A percentile compares a stretch with the other conserved stretches of the same genome.
Conservation (phyloP, 2,329 filamentous ascomycete species). For the Knufia petricola region DNA sequence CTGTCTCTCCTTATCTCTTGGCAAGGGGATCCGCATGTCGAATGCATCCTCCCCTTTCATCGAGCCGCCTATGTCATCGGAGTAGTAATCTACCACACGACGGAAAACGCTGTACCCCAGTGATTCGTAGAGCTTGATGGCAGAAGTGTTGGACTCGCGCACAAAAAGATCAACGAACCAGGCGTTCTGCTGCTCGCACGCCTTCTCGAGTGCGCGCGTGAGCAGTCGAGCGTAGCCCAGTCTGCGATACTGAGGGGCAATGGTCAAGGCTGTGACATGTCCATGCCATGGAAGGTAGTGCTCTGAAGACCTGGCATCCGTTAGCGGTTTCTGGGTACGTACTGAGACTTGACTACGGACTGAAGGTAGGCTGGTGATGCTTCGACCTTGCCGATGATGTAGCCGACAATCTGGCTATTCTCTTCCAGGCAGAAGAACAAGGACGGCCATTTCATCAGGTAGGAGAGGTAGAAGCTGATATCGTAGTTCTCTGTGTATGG, state of each 20-base stretch:
- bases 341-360: constrained; percentile 29
- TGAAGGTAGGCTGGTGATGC: constrained; percentile 56
- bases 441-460: constrained; percentile 90
- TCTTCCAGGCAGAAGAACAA: constrained; percentile 90
- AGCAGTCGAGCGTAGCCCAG: constrained; percentile 79
- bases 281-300: constrained; percentile 99
- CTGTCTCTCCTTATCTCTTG: constrained; percentile 63
- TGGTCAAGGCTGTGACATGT: constrained; percentile 91
- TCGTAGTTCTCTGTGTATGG: constrained; percentile 97
- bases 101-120: constrained; percentile 90
- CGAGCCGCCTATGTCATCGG: constrained; percentile 57
- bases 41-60: constrained; percentile 69
- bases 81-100: constrained; percentile 85
- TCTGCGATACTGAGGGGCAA: constrained; percentile 75
- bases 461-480: constrained; percentile 88
- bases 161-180: constrained; percentile 98
- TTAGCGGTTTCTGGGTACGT: neutral
- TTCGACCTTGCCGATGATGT: constrained; percentile 96
- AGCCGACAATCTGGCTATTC: constrained; percentile 82
- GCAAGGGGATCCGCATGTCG: constrained; percentile 91
- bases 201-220: constrained; percentile 69
- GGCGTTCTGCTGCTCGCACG: constrained; percentile 68
- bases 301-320: constrained; percentile 41
- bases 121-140: constrained; percentile 77
- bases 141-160: constrained; percentile 73